Evolutionary conservation across 345 rosid genomes (phyloP).

Genomic region (Gossypium longicalyx): DNA sequence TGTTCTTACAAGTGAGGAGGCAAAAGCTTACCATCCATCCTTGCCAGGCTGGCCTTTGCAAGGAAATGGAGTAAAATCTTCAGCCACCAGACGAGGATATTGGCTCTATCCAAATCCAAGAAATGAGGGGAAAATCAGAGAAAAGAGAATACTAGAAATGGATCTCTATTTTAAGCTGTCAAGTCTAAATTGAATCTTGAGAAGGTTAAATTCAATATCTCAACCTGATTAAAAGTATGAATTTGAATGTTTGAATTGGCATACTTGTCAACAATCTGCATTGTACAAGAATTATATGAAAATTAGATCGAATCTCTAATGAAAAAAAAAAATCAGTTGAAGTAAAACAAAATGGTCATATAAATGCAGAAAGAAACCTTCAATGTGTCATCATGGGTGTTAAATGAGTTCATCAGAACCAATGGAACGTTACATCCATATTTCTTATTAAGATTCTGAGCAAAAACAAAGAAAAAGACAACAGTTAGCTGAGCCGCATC

Average conservation of each 20-base stretch:
- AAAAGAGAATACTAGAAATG: background rate
- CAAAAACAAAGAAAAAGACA: background rate
- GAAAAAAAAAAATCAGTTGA: background rate
- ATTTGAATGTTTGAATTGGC: slow-evolving; percentile 44
- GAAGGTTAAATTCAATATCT: background rate
- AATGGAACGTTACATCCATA: slow-evolving; percentile 86
- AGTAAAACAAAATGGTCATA: background rate
- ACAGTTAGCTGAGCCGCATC: slow-evolving; percentile 1
- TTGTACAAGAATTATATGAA: background rate
- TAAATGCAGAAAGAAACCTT: slow-evolving; percentile 20
- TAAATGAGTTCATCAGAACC: slow-evolving; percentile 97
- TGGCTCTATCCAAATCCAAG: slow-evolving; percentile 61
- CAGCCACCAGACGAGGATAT: slow-evolving; percentile 86
- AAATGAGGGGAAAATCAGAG: background rate
- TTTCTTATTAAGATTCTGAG: slow-evolving; percentile 73
- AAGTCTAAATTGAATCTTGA: background rate
- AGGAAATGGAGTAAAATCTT: slow-evolving; percentile 77
- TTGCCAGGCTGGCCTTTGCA: slow-evolving; percentile 85
- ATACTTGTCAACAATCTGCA: background rate
- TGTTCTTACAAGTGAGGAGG: background rate
- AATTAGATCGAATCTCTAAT: background rate
- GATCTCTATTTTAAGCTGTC: background rate
- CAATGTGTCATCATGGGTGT: slow-evolving; percentile 89
- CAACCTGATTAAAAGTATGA: slow-evolving; percentile 94
- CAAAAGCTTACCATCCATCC: slow-evolving; percentile 80